These are phyloP conservation scores for Psidium guajava DNA, from an alignment of 345 rosid genomes.

Conservation along the genomic window DNA sequence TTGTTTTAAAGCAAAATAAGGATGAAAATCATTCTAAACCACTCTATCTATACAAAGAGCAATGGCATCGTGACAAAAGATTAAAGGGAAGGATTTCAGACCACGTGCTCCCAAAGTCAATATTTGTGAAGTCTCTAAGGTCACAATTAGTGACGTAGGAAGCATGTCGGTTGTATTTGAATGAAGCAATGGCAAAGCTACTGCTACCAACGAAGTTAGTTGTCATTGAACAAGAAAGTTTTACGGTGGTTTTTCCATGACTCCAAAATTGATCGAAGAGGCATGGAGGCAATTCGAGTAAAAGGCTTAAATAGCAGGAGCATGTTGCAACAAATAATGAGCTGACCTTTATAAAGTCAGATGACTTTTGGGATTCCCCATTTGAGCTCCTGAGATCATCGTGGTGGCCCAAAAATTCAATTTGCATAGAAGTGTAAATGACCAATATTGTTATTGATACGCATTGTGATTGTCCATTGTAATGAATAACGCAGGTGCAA, in stretches of 20 bases:
- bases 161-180: neutral
- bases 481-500: neutral
- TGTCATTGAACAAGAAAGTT: neutral
- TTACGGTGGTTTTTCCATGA: neutral
- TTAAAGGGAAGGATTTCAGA: neutral
- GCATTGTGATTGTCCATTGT: neutral
- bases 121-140: neutral
- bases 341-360: conserved; percentile 58
- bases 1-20: neutral
- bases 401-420: neutral
- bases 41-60: neutral
- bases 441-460: neutral
- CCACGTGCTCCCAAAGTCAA: neutral
- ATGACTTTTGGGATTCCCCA: conserved; percentile 24
- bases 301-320: neutral
- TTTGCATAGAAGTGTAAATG: neutral
- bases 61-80: neutral
- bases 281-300: neutral
- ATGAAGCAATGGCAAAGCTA: neutral
- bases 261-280: neutral
- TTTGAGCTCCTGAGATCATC: conserved; percentile 46
- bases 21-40: neutral
- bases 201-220: neutral
- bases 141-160: neutral
- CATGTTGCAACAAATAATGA: neutral